Percentiles rank a stretch among this genome's conserved stretches.
Conservation (phyloP, 257 asterid genomes). For the Fraxinus excelsior region DNA sequence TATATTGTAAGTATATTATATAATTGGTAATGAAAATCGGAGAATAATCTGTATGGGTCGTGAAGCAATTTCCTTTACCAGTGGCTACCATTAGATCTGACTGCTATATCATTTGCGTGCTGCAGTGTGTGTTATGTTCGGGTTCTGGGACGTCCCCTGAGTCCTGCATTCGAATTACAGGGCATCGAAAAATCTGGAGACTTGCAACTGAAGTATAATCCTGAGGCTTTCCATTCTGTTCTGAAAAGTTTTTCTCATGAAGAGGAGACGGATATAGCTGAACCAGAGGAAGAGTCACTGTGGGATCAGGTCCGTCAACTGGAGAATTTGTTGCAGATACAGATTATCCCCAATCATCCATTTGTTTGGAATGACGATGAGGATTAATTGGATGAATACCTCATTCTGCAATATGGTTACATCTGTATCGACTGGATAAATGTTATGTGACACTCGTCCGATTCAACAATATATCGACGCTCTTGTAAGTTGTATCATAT, state of each 20-base stretch:
- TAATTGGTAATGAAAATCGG: no score
- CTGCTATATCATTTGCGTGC: neutral
- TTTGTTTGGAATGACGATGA: slow-evolving; percentile 34
- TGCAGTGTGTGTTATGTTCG: slow-evolving; percentile 71
- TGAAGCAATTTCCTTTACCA: slow-evolving; percentile 1
- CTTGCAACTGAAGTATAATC: slow-evolving; percentile 43
- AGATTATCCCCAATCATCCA: slow-evolving; percentile 25
- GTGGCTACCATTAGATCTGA: neutral
- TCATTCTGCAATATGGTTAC: slow-evolving; percentile 5
- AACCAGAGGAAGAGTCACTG: slow-evolving; percentile 39
- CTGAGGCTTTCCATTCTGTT: slow-evolving; percentile 33
- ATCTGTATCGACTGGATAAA: neutral
- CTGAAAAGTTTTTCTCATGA: slow-evolving; percentile 30
- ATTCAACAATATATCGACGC: neutral
- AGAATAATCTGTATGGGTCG: neutral
- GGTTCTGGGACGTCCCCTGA: slow-evolving; percentile 58
- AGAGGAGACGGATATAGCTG: slow-evolving; percentile 30
- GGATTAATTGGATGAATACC: slow-evolving; percentile 16
- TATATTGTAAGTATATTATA: no score
- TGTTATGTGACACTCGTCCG: neutral
- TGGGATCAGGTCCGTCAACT: slow-evolving; percentile 41
- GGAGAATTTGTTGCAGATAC: slow-evolving; percentile 45
- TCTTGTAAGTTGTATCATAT: no score
- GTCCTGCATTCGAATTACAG: slow-evolving; percentile 59
- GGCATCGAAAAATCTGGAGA: slow-evolving; percentile 42